Conservation (phyloP, 1,284 basidiomycete species). For the Puccinia horiana region DNA sequence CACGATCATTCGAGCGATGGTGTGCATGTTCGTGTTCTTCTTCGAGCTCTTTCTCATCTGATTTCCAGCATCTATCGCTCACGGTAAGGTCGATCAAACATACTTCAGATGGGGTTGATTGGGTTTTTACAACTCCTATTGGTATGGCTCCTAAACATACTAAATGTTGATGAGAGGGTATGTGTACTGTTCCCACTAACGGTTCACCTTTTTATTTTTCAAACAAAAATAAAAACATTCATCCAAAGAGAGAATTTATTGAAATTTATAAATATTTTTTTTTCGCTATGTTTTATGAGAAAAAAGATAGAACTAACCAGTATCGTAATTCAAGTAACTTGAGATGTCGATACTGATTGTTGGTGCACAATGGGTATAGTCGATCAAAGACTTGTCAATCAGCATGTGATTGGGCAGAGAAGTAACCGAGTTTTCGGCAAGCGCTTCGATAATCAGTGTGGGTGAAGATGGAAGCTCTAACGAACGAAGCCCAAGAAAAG, state of each 20-base stretch:
- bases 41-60: not conserved
- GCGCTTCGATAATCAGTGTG: conserved; percentile 39
- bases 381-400: conserved; percentile 7
- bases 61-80: conserved; percentile 19
- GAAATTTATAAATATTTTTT: not conserved
- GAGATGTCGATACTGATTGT: conserved; percentile 39
- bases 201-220: conserved; percentile 45
- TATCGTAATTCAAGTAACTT: conserved; percentile 45
- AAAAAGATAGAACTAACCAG: conserved; percentile 6
- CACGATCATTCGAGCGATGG: too few species aligned
- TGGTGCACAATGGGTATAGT: conserved; percentile 32
- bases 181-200: not conserved
- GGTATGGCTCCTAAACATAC: conserved; percentile 38
- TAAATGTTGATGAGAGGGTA: conserved; percentile 19
- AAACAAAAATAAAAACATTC: not conserved
- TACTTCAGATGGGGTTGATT: conserved; percentile 1
- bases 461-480: conserved; percentile 41
- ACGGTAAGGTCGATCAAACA: conserved; percentile 41
- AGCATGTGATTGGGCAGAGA: not conserved
- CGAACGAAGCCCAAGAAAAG: too few species aligned
- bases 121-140: not conserved
- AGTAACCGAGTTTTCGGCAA: conserved; percentile 34
- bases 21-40: not conserved
- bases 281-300: not conserved
- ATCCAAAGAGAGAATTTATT: too few species aligned